Base-by-base conservation (phyloP, 1,139 yeast genomes). In the Komagataea norvegica region DNA sequence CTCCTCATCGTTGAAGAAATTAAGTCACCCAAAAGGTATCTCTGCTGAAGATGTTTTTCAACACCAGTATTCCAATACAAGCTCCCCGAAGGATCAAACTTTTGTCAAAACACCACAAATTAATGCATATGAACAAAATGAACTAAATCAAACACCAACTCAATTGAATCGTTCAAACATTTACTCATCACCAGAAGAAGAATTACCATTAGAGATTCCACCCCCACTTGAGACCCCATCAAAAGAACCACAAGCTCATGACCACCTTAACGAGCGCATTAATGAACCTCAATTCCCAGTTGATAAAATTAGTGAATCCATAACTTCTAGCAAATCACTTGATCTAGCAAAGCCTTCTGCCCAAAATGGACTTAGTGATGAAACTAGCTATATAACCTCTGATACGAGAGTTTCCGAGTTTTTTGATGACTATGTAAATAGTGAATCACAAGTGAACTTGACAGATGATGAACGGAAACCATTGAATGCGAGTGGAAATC, bases 21-120 rank as follows among this genome's bases (percentile, higher is more conserved):
- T 31, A 13, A 13, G n/a, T 9, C 31, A 29, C 4, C 13, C 21
- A n/a, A 36, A 30, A 15, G 42, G 34, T 5, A 33, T 34, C 3
- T 47, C 55, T n/a, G 52, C 53, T 5, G 53, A 51, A 35, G 51
- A 51, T 27, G 49, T 46, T 8, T 49, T 47, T 33, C 47, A 46
- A 14, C 40, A 47, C 21, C 45, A 46, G 15, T 15, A 26, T 9
- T 17, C 33, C 5, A 27, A 13, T 31, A 16, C 14, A 5, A 24
- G 25, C 13, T 32, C 31, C 4, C 28, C 38, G 21, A 28, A 17
- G 27, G 21, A 25, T 5, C n/a, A 18, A 18, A 16, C 19, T 14
- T 18, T 25, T 10, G 6, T 10, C 18, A 22, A 25, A 18, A 29
- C 21, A n/a, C 31, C 27, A 29, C 10, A 22, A 25, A 17, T 16